phyloP scores from a whole-genome alignment of 805 yeast species.

The Torulaspora indica region DNA sequence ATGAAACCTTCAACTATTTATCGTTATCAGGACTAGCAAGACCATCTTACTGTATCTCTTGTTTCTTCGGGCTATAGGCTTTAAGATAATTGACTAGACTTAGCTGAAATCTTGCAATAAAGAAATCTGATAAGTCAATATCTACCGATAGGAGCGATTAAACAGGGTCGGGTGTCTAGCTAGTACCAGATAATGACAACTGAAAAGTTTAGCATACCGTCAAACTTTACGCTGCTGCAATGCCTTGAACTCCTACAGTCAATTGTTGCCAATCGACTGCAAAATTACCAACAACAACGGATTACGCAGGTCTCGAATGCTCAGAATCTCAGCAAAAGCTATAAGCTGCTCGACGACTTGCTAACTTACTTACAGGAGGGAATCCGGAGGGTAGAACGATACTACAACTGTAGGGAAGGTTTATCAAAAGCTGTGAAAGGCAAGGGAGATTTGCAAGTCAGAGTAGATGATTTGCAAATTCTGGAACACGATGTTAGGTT shows the following conservation, averaged over 20 bases:
- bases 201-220: slow-evolving; percentile 30
- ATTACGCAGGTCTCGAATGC: slow-evolving; percentile 9
- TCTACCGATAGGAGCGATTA: not conserved
- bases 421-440: slow-evolving; percentile 12
- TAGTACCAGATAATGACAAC: slow-evolving; percentile 16
- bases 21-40: not conserved
- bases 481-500: slow-evolving; percentile 31
- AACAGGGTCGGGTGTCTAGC: not conserved
- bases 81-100: not conserved
- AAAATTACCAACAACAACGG: slow-evolving; percentile 15
- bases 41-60: not conserved
- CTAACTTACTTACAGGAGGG: slow-evolving; percentile 29
- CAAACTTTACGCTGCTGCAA: slow-evolving; percentile 29
- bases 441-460: slow-evolving; percentile 15
- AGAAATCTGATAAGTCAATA: not conserved
- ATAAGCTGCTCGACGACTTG: slow-evolving; percentile 18
- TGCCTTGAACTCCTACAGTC: slow-evolving; percentile 30
- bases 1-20: too few species aligned
- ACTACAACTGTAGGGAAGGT: slow-evolving; percentile 18
- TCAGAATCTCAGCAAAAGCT: slow-evolving; percentile 12
- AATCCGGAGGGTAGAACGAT: slow-evolving; percentile 20
- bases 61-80: not conserved
- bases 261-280: slow-evolving; percentile 25
- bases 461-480: slow-evolving; percentile 28
- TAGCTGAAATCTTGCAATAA: not conserved